These are phyloP conservation scores for Acidiella bohemica DNA, from an alignment of 495 filamentous ascomycete genomes.

Conservation along the genomic window DNA sequence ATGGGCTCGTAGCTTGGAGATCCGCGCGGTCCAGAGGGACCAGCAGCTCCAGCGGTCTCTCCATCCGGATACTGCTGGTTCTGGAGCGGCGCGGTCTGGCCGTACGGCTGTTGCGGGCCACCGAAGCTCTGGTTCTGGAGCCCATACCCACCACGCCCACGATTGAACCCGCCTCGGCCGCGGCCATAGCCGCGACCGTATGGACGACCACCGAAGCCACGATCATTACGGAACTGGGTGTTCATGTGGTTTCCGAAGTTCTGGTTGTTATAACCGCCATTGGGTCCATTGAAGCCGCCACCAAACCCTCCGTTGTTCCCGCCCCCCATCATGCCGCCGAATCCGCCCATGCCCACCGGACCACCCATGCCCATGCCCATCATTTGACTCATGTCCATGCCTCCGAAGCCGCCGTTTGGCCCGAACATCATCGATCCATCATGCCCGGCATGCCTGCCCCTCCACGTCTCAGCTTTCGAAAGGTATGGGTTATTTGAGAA, in stretches of 20 bases:
- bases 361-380: conserved; percentile 56
- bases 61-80: conserved; percentile 11
- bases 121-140: conserved; percentile 13
- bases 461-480: conserved; percentile 10
- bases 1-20: conserved; percentile 18
- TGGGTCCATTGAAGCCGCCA: conserved; percentile 14
- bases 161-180: conserved; percentile 11
- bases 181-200: conserved; percentile 13
- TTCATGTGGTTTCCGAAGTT: conserved; percentile 19
- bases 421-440: conserved; percentile 92
- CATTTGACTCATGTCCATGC: conserved; percentile 63
- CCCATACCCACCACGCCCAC: conserved; percentile 18
- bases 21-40: conserved; percentile 9
- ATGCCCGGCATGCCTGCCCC: conserved; percentile 58
- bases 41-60: no score
- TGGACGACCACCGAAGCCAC: conserved; percentile 17
- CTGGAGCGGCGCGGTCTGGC: conserved; percentile 1
- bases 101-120: conserved; percentile 8
- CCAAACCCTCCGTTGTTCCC: conserved; percentile 6
- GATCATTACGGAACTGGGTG: conserved; percentile 16
- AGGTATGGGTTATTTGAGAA: neutral
- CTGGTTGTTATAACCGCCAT: conserved; percentile 19
- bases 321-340: conserved; percentile 14
- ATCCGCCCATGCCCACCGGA: conserved; percentile 12
- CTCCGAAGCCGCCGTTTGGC: conserved; percentile 62